Base-by-base conservation (phyloP, 768 basidiomycete genomes). In the Mrakia gelida region DNA sequence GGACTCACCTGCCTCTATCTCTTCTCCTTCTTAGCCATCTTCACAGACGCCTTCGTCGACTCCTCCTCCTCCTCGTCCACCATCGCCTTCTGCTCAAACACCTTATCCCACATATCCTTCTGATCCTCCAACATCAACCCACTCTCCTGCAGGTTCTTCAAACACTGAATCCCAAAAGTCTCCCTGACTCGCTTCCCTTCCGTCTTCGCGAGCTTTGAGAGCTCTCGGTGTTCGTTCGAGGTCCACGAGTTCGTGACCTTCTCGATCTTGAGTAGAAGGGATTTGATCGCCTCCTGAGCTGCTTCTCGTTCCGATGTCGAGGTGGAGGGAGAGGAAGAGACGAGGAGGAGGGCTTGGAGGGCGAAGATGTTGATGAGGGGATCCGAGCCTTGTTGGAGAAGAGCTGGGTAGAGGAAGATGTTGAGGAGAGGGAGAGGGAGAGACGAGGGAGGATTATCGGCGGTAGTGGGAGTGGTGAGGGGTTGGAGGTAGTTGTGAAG, bases 371-470 rank as follows among this genome's bases (percentile, higher is more conserved):
- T 43, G 67, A 70, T 26, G 67, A 70, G 26, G 5, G 67, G 67
- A 41, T 70, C 67, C 34, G 34, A 41, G 10, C 34, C 34, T 34
- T 70, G 67, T 26, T 70, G 67, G 26, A 70, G 34, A 26, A 70
- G 67, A n/a, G 67, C 67, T 7, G 67, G 67, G 11, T 41, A 15
- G 67, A 70, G 67, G 38, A 70, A 70, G 34, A 70, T 41, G 38
- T 43, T 70, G 34, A 70, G 67, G 26, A 70, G 41, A n/a, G 67
- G 67, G 0, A 70, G 67, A 18, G 67, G 11, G 3, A 70, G 67
- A 70, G 67, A 13, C 0, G 67, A 38, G 15, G 34, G 65, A 9
- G 3, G 3, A 34, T 7, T 30, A 38, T 6, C 34, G 15, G 28
- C 38, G 11, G 9, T 3, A 16, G 6, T 21, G 7, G 41, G 18